Percentiles rank a stretch among this genome's conserved stretches.
These are phyloP conservation scores for Eimeria necatrix DNA, from an alignment of 169 alveolate genomes.

Conservation along the genomic window DNA sequence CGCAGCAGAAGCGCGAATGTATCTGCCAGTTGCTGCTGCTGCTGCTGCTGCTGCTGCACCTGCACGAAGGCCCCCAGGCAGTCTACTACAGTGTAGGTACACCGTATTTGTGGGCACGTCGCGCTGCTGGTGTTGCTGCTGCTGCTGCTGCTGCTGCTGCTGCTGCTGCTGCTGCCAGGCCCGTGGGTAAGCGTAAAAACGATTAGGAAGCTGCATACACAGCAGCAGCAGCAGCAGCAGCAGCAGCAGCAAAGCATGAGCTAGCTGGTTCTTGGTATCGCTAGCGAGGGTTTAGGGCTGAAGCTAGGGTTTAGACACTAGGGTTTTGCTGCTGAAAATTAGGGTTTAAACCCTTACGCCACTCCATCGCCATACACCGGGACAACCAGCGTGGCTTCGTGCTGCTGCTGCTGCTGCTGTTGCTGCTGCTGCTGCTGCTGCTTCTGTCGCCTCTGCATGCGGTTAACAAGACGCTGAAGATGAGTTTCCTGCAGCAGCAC, in stretches of 20 bases:
- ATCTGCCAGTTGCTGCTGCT: constrained; percentile 37
- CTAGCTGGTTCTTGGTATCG: too few species aligned
- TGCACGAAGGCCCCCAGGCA: constrained; percentile 37
- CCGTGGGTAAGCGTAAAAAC: constrained; percentile 5
- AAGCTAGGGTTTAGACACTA: not conserved
- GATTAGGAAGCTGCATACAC: constrained; percentile 16
- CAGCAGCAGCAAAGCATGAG: not conserved
- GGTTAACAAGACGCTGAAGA: not conserved
- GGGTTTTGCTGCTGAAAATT: not conserved
- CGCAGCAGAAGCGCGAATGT: constrained; percentile 11
- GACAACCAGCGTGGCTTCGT: constrained; percentile 1
- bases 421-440: constrained; percentile 28
- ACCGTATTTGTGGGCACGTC: not conserved
- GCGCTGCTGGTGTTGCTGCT: constrained; percentile 25
- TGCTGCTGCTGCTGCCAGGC: not conserved
- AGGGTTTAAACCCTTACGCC: constrained; percentile 23
- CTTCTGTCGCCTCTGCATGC: constrained; percentile 16
- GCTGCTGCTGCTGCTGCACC: constrained; percentile 40
- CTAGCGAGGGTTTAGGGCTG: not conserved
- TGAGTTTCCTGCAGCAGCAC: constrained; percentile 32
- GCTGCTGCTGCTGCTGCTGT: constrained; percentile 42
- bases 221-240: too few species aligned
- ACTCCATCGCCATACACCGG: constrained; percentile 35
- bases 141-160: not conserved
- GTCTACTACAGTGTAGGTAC: constrained; percentile 34